A percentile compares a stretch with the other conserved stretches of the same genome.
Conservation (phyloP, 192 early-diverging fungal genomes). For the Coemansia sp. region DNA sequence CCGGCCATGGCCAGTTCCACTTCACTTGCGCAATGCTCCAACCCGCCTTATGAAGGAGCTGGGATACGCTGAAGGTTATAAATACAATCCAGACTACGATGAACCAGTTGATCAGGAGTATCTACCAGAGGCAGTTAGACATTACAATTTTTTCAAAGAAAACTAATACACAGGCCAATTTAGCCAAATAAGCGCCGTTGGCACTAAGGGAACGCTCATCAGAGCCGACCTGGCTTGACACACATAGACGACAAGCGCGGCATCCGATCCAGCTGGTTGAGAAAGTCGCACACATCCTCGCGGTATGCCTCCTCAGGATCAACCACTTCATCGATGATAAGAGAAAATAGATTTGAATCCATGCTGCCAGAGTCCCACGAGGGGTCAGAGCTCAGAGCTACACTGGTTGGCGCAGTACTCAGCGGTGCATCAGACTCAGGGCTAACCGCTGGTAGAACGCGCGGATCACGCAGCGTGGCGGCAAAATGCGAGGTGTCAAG, state of each 20-base stretch:
- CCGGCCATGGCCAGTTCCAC: slow-evolving; percentile 76
- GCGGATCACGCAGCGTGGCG: slow-evolving; percentile 27
- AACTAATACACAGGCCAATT: background rate
- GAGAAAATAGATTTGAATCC: slow-evolving; percentile 44
- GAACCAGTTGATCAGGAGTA: slow-evolving; percentile 79
- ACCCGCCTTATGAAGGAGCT: slow-evolving; percentile 79
- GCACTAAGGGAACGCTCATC: background rate
- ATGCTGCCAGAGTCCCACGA: slow-evolving; percentile 26
- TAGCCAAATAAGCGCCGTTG: background rate
- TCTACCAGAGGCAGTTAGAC: slow-evolving; percentile 68
- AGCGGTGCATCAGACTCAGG: background rate
- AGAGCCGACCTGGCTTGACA: background rate
- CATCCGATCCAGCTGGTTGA: slow-evolving; percentile 41
- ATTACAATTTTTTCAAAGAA: slow-evolving; percentile 61
- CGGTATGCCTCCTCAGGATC: slow-evolving; percentile 54
- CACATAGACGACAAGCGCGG: slow-evolving; percentile 20
- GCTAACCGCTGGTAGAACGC: background rate
- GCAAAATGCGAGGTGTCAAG: slow-evolving; percentile 38
- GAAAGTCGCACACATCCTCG: slow-evolving; percentile 48
- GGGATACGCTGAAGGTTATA: slow-evolving; percentile 79
- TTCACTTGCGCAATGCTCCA: slow-evolving; percentile 84
- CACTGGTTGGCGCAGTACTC: background rate
- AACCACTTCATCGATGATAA: slow-evolving; percentile 51
- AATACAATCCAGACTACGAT: slow-evolving; percentile 81
- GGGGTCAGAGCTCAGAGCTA: background rate